These are phyloP conservation scores for Sclerotinia minor DNA, from an alignment of 2,329 filamentous ascomycete genomes.

Conservation along the genomic window DNA sequence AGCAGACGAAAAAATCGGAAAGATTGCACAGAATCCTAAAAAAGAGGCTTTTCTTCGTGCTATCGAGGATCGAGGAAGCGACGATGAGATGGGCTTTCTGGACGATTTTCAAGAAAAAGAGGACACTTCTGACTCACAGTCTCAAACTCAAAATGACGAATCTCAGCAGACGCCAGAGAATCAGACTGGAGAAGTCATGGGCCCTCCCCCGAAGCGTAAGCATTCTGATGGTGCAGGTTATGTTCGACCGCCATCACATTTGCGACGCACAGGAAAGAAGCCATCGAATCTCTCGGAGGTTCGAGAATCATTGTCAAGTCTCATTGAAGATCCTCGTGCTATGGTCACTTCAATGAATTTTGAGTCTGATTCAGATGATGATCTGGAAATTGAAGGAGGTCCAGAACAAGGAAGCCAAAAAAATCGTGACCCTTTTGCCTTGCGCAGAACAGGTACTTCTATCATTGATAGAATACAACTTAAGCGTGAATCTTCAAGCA, in stretches of 20 bases:
- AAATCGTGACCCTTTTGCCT: conserved; percentile 41
- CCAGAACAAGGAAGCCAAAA: conserved; percentile 45
- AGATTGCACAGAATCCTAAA: conserved; percentile 85
- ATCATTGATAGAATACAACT: conserved; percentile 75
- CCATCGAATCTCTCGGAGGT: conserved; percentile 78
- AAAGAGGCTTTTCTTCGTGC: conserved; percentile 87
- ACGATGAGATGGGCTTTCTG: conserved; percentile 76
- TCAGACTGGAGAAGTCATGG: conserved; percentile 46
- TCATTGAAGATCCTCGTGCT: conserved; percentile 69
- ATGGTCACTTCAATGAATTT: conserved; percentile 49
- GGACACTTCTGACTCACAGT: conserved; percentile 44
- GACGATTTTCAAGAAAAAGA: conserved; percentile 52
- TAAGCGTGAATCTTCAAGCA: conserved; percentile 55
- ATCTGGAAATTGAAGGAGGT: conserved; percentile 52
- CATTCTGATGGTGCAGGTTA: conserved; percentile 45
- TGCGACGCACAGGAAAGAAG: conserved; percentile 64
- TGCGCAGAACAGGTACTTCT: conserved; percentile 45
- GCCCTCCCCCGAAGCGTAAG: conserved; percentile 45
- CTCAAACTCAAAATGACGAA: conserved; percentile 43
- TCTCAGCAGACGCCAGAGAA: conserved; percentile 50
- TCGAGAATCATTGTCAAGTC: conserved; percentile 76
- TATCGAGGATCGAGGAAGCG: conserved; percentile 77
- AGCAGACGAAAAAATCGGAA: conserved; percentile 84
- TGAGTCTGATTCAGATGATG: conserved; percentile 55
- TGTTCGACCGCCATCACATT: conserved; percentile 56